A percentile compares a stretch with the other conserved stretches of the same genome.
These are phyloP conservation scores for Trichoderma aggressivum DNA, from an alignment of 2,329 filamentous ascomycete genomes.

Conservation along the genomic window DNA sequence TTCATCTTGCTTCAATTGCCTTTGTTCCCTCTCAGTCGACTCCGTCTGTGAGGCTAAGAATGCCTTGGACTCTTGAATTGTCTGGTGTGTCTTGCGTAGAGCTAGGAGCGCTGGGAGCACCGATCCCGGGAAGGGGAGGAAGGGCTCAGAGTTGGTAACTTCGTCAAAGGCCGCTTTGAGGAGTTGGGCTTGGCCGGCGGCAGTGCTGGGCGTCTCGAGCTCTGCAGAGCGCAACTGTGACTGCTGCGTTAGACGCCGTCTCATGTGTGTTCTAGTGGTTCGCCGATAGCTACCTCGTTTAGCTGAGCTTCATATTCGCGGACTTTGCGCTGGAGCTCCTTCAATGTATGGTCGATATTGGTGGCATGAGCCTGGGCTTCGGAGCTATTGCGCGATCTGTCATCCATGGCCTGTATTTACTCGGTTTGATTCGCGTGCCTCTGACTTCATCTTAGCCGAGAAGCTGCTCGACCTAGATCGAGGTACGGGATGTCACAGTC, in stretches of 20 bases:
- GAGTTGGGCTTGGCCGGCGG: conserved; percentile 35
- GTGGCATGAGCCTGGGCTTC: conserved; percentile 34
- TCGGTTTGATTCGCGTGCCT: not conserved
- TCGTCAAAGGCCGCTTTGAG: conserved; percentile 65
- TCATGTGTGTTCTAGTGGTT: not conserved
- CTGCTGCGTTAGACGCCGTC: not conserved
- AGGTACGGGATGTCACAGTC: not conserved
- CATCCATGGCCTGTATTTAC: conserved; percentile 24
- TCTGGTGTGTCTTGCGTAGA: conserved; percentile 62
- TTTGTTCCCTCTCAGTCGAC: conserved; percentile 42
- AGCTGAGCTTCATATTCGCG: conserved; percentile 52
- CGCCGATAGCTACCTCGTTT: conserved; percentile 38
- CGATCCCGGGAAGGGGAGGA: conserved; percentile 64
- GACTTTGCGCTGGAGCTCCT: conserved; percentile 60
- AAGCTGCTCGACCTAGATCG: not conserved
- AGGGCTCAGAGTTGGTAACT: conserved; percentile 58
- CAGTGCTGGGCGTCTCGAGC: conserved; percentile 26
- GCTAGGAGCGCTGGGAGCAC: conserved; percentile 69
- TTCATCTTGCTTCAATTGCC: conserved; percentile 49
- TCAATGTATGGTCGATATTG: conserved; percentile 64
- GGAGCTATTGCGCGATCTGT: conserved; percentile 24
- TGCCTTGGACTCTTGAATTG: conserved; percentile 60
- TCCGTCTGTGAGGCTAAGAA: conserved; percentile 49
- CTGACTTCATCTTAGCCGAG: not conserved
- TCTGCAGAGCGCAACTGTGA: conserved; percentile 30